A percentile compares a stretch with the other conserved stretches of the same genome.
phyloP scores from a whole-genome alignment of 805 yeast genomes.

The Monosporozyma siamensis region DNA sequence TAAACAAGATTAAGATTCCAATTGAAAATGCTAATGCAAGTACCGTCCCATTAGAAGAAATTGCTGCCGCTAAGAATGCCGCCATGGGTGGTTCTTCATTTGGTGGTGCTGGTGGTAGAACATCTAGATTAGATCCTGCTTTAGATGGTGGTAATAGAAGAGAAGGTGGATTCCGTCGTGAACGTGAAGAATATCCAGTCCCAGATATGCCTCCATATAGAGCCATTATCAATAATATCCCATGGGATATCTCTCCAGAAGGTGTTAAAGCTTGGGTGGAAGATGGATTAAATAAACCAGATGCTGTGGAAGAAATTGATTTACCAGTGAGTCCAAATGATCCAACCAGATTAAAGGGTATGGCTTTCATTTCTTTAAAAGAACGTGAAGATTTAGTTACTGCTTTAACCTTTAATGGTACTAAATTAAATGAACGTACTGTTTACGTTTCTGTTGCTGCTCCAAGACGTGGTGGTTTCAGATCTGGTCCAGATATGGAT shows the following conservation, averaged over 20 bases:
- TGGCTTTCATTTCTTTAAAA: conserved; percentile 78
- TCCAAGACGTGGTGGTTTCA: conserved; percentile 36
- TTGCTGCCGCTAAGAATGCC: conserved; percentile 15
- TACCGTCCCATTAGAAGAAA: conserved; percentile 25
- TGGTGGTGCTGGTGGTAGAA: conserved; percentile 10
- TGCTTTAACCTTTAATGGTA: conserved; percentile 63
- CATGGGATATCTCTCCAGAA: conserved; percentile 69
- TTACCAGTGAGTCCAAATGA: conserved; percentile 59
- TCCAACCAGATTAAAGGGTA: conserved; percentile 69
- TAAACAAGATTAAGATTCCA: conserved; percentile 51
- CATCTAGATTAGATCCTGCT: conserved; percentile 32
- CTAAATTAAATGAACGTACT: conserved; percentile 60
- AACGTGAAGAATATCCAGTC: conserved; percentile 65
- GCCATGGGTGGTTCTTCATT: conserved; percentile 11
- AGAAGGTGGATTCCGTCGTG: conserved; percentile 6
- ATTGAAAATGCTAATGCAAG: conserved; percentile 25
- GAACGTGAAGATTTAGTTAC: conserved; percentile 67
- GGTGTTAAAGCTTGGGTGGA: conserved; percentile 53
- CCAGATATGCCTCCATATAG: conserved; percentile 90
- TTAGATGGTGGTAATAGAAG: conserved; percentile 28
- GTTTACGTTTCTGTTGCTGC: conserved; percentile 78
- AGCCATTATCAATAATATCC: conserved; percentile 80
- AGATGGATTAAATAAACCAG: conserved; percentile 40
- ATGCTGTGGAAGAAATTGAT: conserved; percentile 52
- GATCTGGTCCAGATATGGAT: conserved; percentile 39